Percentiles rank a stretch among this genome's conserved stretches.
Evolutionary conservation across 306 rosid species (phyloP).

Genomic region (Sicyos baderoa): DNA sequence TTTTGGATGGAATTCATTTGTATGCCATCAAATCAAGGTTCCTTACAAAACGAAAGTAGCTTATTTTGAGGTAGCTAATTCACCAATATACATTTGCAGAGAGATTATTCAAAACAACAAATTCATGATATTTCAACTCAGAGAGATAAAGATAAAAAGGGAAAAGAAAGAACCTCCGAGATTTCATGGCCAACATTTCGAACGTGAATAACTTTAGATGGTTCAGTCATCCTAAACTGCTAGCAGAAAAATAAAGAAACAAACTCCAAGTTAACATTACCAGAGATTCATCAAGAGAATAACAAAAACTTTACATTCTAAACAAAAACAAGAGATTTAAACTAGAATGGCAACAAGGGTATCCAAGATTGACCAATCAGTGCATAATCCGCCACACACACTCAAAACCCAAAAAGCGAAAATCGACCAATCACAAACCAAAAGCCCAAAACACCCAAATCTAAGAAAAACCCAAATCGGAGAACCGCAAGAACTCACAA

Average conservation of each 20-base stretch:
- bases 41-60: neutral
- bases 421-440: neutral
- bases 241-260: constrained; percentile 28
- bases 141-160: constrained; percentile 8
- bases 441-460: neutral
- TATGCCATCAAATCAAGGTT: no score
- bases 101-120: neutral
- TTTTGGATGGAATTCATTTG: neutral
- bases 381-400: neutral
- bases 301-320: neutral
- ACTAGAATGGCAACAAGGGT: neutral
- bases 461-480: neutral
- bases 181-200: constrained; percentile 95
- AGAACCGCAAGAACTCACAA: neutral
- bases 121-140: neutral
- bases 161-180: constrained; percentile 49
- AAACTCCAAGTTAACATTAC: constrained; percentile 2
- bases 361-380: neutral
- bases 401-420: neutral
- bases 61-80: constrained; percentile 12
- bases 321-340: neutral
- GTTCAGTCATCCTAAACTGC: constrained; percentile 61
- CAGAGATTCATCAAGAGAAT: neutral
- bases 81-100: neutral
- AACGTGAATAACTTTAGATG: constrained; percentile 94